Evolutionary conservation across 306 rosid genomes (phyloP), one percentile per base, ranked within the genome.

Genomic region (Pyrus pyrifolia): DNA sequence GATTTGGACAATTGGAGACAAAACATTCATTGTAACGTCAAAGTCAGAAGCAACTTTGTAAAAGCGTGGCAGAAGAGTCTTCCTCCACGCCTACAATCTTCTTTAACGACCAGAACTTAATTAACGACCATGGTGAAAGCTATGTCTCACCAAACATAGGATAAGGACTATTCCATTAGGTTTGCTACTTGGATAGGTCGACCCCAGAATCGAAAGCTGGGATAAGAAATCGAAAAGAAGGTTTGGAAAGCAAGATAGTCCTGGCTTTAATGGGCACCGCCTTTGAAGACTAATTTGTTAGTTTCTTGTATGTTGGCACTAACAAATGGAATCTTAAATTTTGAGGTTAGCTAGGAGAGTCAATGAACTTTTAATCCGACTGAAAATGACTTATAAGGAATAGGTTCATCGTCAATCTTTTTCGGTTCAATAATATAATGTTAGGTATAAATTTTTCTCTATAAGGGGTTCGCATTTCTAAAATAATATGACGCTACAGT

Each of bases 181-280:
- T 49, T 5, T 15, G 55, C 55, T 4, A 6, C 8, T 51, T 51
- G 55, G 55, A 51, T 51, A 15, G 21, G 38, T 29, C 23, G 60
- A 60, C 59, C 25, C n/a, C 30, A 70, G 80, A 81, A 76, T 23
- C 65, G 76, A 55, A n/a, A 68, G 79, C 42, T 58, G 23, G 79
- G 83, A 86, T 83, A 77, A 83, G 85, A 75, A 70, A 62, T 52
- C 53, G 84, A 82, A 80, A 77, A 58, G 91, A 83, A 85, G 79
- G 87, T 82, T 82, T 38, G 22, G 81, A 22, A 78, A 83, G 71
- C 69, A 17, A 75, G 71, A 81, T 79, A 69, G 68, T 79, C 78
- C 68, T 78, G 70, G 49, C n/a, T 78, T 62, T 67, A n/a, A 71
- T 71, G 80, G 84, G 46, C 82, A 67, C 81, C 79, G 63, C 21